Evolutionary conservation across 805 yeast species (phyloP).

Genomic region (Teunomyces kruisii): DNA sequence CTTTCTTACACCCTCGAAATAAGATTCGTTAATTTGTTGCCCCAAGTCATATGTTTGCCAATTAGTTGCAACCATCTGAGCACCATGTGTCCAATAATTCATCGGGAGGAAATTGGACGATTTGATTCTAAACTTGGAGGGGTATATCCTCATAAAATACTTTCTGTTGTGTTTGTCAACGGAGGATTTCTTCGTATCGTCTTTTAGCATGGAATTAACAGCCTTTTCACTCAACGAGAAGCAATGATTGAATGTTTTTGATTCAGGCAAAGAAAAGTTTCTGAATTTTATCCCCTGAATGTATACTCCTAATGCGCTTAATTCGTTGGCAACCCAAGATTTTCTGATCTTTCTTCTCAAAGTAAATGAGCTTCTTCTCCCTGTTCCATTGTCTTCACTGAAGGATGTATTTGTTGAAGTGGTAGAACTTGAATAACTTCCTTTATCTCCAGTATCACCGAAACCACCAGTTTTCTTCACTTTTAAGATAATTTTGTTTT

Average conservation of each 20-base stretch:
- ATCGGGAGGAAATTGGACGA: conserved; percentile 84
- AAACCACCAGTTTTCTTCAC: conserved; percentile 57
- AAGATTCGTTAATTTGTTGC: conserved; percentile 81
- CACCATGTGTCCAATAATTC: conserved; percentile 79
- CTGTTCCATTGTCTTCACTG: conserved; percentile 36
- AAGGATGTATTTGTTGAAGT: conserved; percentile 42
- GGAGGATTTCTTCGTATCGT: conserved; percentile 52
- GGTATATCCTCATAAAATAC: conserved; percentile 82
- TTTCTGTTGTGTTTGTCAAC: conserved; percentile 74
- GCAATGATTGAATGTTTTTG: conserved; percentile 76
- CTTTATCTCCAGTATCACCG: conserved; percentile 18
- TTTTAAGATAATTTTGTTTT: conserved; percentile 71
- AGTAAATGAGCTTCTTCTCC: conserved; percentile 17
- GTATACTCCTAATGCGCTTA: conserved; percentile 68
- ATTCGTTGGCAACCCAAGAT: conserved; percentile 33
- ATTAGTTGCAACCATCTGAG: conserved; percentile 93
- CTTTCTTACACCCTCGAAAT: conserved; percentile 60
- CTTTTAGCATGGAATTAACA: conserved; percentile 62
- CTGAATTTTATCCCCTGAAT: conserved; percentile 74
- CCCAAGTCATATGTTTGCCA: conserved; percentile 94
- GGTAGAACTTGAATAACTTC: conserved; percentile 19
- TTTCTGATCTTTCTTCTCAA: conserved; percentile 21
- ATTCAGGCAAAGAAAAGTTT: conserved; percentile 82
- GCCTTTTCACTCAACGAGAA: conserved; percentile 84
- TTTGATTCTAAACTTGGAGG: conserved; percentile 71